These are phyloP conservation scores for Backusella parvicylindrica DNA, from an alignment of 192 early-diverging fungal species.

Conservation along the genomic window DNA sequence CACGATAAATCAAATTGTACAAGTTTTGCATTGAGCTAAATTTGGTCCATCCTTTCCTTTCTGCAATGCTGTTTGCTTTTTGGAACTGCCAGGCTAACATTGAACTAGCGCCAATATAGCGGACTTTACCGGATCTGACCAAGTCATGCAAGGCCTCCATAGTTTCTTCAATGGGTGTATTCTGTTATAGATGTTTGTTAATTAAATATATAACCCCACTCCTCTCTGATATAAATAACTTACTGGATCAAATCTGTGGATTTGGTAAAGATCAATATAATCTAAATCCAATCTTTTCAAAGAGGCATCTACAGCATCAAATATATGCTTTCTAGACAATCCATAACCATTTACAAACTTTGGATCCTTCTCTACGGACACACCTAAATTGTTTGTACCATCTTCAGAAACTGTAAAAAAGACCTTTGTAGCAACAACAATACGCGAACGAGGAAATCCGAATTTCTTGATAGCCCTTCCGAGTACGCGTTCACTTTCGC, in stretches of 20 bases:
- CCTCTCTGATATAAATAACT: neutral
- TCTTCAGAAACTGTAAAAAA: conserved; percentile 17
- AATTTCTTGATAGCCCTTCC: conserved; percentile 34
- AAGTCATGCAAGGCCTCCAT: conserved; percentile 39
- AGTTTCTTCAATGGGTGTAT: conserved; percentile 45
- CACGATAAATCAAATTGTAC: conserved; percentile 44
- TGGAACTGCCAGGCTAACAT: conserved; percentile 46
- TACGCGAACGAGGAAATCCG: conserved; percentile 27
- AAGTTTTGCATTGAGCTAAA: conserved; percentile 48
- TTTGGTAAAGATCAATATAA: conserved; percentile 55
- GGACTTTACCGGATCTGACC: conserved; percentile 39
- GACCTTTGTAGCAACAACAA: conserved; percentile 36
- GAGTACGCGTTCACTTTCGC: conserved; percentile 26
- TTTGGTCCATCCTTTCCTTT: conserved; percentile 46
- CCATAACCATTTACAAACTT: conserved; percentile 20
- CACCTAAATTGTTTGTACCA: conserved; percentile 6
- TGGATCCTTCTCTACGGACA: neutral
- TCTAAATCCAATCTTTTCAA: conserved; percentile 21
- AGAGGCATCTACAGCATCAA: conserved; percentile 27
- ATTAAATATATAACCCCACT: too few species aligned
- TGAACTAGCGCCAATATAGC: conserved; percentile 34
- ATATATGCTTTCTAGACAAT: conserved; percentile 29
- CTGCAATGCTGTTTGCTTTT: conserved; percentile 41
- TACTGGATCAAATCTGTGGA: conserved; percentile 39
- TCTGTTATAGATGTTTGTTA: conserved; percentile 3